Conservation (phyloP, 495 filamentous ascomycete species). For the Talaromyces thailandensis region DNA sequence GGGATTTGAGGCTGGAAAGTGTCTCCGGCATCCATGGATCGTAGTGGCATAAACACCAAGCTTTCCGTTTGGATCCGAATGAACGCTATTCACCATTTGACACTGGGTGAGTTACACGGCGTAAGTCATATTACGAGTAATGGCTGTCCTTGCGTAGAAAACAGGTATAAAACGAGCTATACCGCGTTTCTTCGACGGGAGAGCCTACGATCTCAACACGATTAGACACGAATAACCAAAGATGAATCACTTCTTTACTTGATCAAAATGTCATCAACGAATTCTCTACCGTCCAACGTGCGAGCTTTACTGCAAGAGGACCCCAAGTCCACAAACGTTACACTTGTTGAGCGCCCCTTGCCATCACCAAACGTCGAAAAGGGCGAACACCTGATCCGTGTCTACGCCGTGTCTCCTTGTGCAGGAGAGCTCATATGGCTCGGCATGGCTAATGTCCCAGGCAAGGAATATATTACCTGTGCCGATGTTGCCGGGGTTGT, state of each 20-base stretch:
- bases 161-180: too few species aligned
- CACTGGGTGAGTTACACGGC: too few species aligned
- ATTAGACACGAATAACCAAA: background rate
- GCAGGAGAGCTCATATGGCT: constrained; percentile 47
- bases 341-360: constrained; percentile 11
- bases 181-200: too few species aligned
- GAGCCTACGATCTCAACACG: background rate
- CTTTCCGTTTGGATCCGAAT: too few species aligned
- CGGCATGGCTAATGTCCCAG: constrained; percentile 4
- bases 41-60: too few species aligned
- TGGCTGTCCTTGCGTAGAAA: too few species aligned
- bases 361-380: constrained; percentile 12
- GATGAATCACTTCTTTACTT: background rate
- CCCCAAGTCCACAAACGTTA: constrained; percentile 5
- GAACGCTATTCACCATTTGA: too few species aligned
- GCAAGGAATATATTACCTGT: constrained; percentile 34
- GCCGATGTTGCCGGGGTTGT: constrained; percentile 42
- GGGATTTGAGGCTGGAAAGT: too few species aligned
- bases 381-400: constrained; percentile 43
- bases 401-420: constrained; percentile 40
- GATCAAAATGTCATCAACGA: background rate
- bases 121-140: too few species aligned
- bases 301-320: constrained; percentile 6
- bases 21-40: too few species aligned
- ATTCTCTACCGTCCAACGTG: background rate